Base-by-base conservation (phyloP, 139 green algal genomes). In the Auxenochlorella pyrenoidosa region DNA sequence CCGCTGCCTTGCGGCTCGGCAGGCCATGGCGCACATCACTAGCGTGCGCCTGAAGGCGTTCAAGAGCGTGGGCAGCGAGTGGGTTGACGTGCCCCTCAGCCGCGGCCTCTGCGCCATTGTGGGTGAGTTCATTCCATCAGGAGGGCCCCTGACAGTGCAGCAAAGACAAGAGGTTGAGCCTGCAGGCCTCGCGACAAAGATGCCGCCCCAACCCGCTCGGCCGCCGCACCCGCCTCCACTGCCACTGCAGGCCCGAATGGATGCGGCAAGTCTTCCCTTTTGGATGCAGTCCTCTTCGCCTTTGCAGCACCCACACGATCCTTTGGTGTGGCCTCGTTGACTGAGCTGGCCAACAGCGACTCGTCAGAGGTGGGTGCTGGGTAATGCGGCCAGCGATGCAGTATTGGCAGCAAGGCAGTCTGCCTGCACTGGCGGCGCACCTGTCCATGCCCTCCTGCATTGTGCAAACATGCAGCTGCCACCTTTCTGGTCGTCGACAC, bases 211-310 rank as follows among this genome's bases (percentile, higher is more conserved):
- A 44, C 36, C 4, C 13, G 28, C 41, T 38, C 13, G 22, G 47
- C 43, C 79, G 13, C 32, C 15, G 28, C 43, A n/a, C 16, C 28
- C 26, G n/a, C 40, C 43, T 13, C 32, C 75, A 13, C 30, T 28
- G 47, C 51, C 13, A 22, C 3, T n/a, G n/a, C 82, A 87, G 90
- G 90, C 6, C 79, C 88, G 43, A 95, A 95, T 60, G 92, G 92
- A 58, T 88, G 86, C 43, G 92, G 92, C 87, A 95, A 95, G 87
- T 92, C 86, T 47, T 89, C 87, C 15, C 88, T 95, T 38, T 84
- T 95, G 38, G 91, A 94, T 54, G 90, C 88, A 8, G 30, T 94
- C 2, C 83, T 86, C 26, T 94, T 93, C 41, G 91, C 90, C 0
- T 88, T 83, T 38, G 84, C 84, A 3, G 72, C 59, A 4, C 84